Conservation (phyloP, 306 rosid species). For the Dryas alaskensis region DNA sequence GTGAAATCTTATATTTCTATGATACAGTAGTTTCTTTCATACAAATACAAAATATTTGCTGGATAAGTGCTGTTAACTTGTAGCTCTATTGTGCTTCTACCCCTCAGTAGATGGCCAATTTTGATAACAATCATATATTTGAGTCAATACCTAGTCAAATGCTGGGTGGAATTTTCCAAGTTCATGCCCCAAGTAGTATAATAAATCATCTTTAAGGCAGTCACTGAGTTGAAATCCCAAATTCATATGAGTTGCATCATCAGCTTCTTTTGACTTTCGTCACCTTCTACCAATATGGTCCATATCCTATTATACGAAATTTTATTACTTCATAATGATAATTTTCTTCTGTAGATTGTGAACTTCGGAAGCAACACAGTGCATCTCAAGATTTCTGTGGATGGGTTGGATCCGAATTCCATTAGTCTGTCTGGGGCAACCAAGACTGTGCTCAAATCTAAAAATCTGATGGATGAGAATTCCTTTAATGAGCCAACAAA, state of each 20-base stretch:
- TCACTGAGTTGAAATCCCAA: background rate
- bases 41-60: background rate
- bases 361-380: constrained; percentile 61
- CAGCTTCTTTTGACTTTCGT: background rate
- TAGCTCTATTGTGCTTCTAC: background rate
- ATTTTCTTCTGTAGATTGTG: constrained; percentile 56
- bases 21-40: background rate
- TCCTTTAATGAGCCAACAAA: constrained; percentile 68
- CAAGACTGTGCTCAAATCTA: constrained; percentile 63
- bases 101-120: background rate
- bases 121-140: background rate
- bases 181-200: background rate
- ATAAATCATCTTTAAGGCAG: background rate
- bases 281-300: background rate
- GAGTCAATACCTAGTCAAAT: background rate
- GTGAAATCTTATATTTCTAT: too few species aligned
- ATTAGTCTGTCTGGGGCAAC: constrained; percentile 44
- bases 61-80: background rate
- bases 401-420: constrained; percentile 49
- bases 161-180: background rate
- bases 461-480: constrained; percentile 75
- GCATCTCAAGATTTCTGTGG: constrained; percentile 46
- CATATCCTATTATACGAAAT: background rate
- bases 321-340: background rate
- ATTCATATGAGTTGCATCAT: background rate